These are phyloP conservation scores for Phoma sp. DNA, from an alignment of 2,329 filamentous ascomycete genomes.

Conservation along the genomic window DNA sequence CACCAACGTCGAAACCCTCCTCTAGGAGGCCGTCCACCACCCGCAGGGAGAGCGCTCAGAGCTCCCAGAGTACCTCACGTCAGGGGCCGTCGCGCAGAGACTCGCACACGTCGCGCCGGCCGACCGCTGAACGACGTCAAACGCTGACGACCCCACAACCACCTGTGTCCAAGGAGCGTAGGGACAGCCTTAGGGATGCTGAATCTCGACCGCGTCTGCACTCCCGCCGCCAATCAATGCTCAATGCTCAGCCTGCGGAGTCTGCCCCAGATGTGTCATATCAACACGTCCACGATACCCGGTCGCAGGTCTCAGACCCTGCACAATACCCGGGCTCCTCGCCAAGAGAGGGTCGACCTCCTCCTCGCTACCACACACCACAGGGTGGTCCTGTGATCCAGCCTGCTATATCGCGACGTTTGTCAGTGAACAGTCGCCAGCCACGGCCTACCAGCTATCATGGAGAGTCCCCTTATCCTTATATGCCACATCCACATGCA, in stretches of 20 bases:
- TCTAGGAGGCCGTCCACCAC: constrained; percentile 15
- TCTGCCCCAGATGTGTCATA: constrained; percentile 40
- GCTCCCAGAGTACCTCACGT: constrained; percentile 18
- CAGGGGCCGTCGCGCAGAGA: constrained; percentile 30
- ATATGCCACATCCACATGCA: constrained; percentile 33
- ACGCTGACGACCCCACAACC: constrained; percentile 21
- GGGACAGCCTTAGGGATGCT: constrained; percentile 24
- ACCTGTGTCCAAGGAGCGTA: constrained; percentile 12
- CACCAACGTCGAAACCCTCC: constrained; percentile 13
- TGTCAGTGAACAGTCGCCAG: constrained; percentile 27
- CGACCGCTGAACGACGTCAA: constrained; percentile 20
- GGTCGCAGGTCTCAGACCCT: constrained; percentile 42
- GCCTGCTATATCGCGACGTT: constrained; percentile 35
- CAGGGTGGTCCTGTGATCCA: constrained; percentile 36
- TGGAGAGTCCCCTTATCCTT: constrained; percentile 30
- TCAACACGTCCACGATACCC: constrained; percentile 26
- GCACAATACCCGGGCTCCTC: constrained; percentile 33
- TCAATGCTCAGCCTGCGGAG: constrained; percentile 21
- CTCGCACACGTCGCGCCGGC: constrained; percentile 32
- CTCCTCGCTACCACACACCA: constrained; percentile 22
- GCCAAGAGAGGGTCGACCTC: constrained; percentile 34
- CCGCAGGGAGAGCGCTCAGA: constrained; percentile 28
- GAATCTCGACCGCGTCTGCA: constrained; percentile 20
- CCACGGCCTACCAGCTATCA: constrained; percentile 43
- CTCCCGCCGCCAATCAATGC: constrained; percentile 18